Base-by-base conservation (phyloP, 495 filamentous ascomycete genomes). In the Thermothielavioides terrestris region DNA sequence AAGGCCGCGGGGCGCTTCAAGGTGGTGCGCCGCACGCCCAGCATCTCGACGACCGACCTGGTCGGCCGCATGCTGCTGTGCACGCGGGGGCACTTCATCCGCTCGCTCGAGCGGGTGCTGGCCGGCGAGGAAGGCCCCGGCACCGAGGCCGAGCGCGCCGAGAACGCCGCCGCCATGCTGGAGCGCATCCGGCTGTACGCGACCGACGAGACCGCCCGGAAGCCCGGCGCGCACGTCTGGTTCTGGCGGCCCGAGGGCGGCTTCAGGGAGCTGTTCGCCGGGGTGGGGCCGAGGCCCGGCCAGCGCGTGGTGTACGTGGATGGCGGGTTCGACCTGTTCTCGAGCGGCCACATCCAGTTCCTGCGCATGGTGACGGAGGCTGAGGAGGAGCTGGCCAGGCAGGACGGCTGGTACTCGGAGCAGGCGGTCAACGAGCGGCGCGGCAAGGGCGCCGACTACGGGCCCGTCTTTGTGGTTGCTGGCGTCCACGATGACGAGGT, bases 41-140 rank as follows among this genome's bases (percentile, higher is more conserved):
- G 88, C 27, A 99, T 99, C 53, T 94, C 87, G 4, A 99, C 92
- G 1, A 99, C 92, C 2, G 94, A 99, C 60, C 77, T 99, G 7
- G 92, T 99, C 31, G 92, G 94, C 2, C 80, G 92, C 46, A 99
- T 99, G 94, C 75, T 99, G 56, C 69, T 96, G 41, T 96, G 88
- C 65, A 95, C 89, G 1, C 85, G 80, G 61, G 83, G 76, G 18
- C 91, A 97, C 67, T 94, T 94, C 55, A 85, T 96, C 52, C 82
- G 80, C 55, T 86, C 83, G 15, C 73, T 95, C 32, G 72, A 78
- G 52, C 73, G 68, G 8, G 66, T 72, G n/a, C 73, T 98, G 12
- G 65, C 70, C 11, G 89, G 88, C 3, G 63, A 77, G 34, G 88
- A 94, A 57, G 88, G 87, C 6, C 73, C 75, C 1, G 84, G 85